phyloP scores from a whole-genome alignment of 257 asterid species.

The Solanum paucissectum region DNA sequence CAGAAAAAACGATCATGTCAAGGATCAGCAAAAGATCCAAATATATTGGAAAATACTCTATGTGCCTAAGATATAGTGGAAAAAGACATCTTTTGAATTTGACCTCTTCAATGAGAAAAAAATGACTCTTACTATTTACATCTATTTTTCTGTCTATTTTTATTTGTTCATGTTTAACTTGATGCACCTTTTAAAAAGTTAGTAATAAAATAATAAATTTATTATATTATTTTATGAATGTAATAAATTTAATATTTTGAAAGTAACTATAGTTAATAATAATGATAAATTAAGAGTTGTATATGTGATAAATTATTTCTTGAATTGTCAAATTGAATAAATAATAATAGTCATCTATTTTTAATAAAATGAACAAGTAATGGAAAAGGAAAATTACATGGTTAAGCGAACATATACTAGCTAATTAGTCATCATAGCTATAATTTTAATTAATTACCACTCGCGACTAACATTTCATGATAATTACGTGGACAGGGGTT shows the following conservation, averaged over 20 bases:
- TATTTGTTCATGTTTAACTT: not conserved
- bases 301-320: not conserved
- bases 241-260: not conserved
- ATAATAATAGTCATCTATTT: not conserved
- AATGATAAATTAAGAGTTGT: not conserved
- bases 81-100: not conserved
- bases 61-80: not conserved
- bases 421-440: not conserved
- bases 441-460: not conserved
- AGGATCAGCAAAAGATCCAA: not conserved
- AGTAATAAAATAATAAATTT: too few species aligned
- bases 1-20: not conserved
- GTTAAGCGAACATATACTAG: not conserved
- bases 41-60: not conserved
- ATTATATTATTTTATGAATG: too few species aligned
- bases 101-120: not conserved
- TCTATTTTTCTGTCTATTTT: too few species aligned
- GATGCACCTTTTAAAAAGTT: too few species aligned
- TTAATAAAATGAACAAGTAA: too few species aligned
- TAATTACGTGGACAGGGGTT: too few species aligned
- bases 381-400: not conserved
- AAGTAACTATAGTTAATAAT: too few species aligned
- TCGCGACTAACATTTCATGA: not conserved
- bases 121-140: not conserved
- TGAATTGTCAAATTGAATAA: too few species aligned